Percentiles rank a stretch among this genome's conserved stretches.
Evolutionary conservation across 371 early-diverging fungal species (phyloP).

Genomic region (Mortierella sp.): DNA sequence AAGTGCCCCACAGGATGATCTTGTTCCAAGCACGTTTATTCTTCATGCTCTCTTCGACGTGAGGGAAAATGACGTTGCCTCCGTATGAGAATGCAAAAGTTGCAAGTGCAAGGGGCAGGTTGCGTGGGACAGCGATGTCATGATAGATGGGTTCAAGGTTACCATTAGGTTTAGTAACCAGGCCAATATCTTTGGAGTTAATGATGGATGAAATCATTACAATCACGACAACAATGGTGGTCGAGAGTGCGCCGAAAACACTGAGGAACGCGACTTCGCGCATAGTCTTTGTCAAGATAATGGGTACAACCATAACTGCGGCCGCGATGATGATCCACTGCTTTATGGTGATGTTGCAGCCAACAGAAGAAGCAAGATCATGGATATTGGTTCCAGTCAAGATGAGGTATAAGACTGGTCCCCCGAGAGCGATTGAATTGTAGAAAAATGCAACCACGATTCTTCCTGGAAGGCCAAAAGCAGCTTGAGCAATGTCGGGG

Average conservation of each 20-base stretch:
- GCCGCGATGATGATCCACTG: slow-evolving; percentile 77
- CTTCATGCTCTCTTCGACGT: slow-evolving; percentile 88
- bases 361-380: slow-evolving; percentile 61
- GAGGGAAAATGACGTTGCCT: slow-evolving; percentile 81
- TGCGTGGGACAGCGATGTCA: slow-evolving; percentile 63
- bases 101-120: slow-evolving; percentile 71
- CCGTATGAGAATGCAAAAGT: slow-evolving; percentile 85
- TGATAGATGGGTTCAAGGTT: slow-evolving; percentile 35
- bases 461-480: slow-evolving; percentile 75
- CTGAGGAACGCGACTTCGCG: slow-evolving; percentile 78
- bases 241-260: slow-evolving; percentile 68
- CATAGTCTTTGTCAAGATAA: slow-evolving; percentile 76
- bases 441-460: slow-evolving; percentile 73
- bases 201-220: slow-evolving; percentile 56
- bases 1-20: slow-evolving; percentile 75
- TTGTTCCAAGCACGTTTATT: slow-evolving; percentile 79
- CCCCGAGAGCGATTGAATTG: slow-evolving; percentile 77
- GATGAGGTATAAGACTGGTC: slow-evolving; percentile 83
- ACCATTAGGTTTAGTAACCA: not conserved
- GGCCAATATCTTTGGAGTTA: slow-evolving; percentile 43
- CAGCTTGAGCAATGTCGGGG: slow-evolving; percentile 74
- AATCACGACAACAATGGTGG: slow-evolving; percentile 63
- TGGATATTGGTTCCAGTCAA: slow-evolving; percentile 76
- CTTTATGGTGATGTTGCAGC: slow-evolving; percentile 44
- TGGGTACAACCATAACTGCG: slow-evolving; percentile 77